Base-by-base conservation (phyloP, 208 protist genomes). In the Trypanosoma conorhini region DNA sequence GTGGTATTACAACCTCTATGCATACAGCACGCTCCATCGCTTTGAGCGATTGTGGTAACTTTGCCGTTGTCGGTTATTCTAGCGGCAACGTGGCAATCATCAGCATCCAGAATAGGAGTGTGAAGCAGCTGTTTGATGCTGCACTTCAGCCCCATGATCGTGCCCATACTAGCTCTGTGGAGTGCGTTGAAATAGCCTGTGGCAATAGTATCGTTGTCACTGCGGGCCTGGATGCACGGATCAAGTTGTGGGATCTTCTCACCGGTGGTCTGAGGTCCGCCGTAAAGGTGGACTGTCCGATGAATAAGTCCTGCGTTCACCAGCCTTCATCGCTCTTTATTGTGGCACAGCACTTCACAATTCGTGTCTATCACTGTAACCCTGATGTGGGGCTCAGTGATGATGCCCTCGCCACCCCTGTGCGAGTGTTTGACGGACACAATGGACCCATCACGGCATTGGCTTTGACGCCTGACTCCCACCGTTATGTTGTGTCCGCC, bases 41-140 rank as follows among this genome's bases (percentile, higher is more conserved):
- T 19, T 75, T 97, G 52, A 92, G 87, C 35, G 86, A 87, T 61
- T 97, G 93, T 72, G 93, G 91, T 51, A 96, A 94, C 81, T 96
- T 86, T 75, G 91, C 86, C 46, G 75, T 94, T 22, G 84, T 95
- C 22, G 93, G 93, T 30, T 95, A 94, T 79, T 91, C 83, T 19
- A 93, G 88, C 69, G 93, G 93, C 62, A 85, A 94, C 79, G 86
- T 88, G 5, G 65, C 77, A 3, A 38, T 82, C 15, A 79, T 94
- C 38, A 95, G 76, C 51, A 62, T 97, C 56, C 90, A 97, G 74
- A 94, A 91, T 76, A 74, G 79, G 58, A 86, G 86, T 61, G 71
- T 94, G 44, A 79, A 74, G 24, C 91, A 96, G 61, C 67, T 96
- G 33, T 87, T 96, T 70, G 87, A 93, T 57, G 64, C 66, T 21